These are phyloP conservation scores for Calycina herbarum DNA, from an alignment of 2,329 filamentous ascomycete genomes.

Conservation along the genomic window DNA sequence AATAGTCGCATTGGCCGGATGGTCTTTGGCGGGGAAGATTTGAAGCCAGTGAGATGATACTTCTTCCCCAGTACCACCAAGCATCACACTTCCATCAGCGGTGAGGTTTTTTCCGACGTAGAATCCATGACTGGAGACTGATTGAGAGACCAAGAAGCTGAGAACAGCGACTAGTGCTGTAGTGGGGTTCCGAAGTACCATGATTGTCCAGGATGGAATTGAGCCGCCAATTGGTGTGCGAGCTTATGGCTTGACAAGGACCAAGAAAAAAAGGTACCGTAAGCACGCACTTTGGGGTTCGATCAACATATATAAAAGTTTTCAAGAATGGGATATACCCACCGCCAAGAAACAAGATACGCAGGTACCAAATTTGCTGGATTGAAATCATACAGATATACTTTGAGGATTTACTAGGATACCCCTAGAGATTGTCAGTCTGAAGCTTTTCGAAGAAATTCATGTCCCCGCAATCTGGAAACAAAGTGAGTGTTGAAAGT, in stretches of 20 bases:
- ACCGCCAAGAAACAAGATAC: neutral
- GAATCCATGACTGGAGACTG: conserved; percentile 4
- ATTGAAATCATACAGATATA: neutral
- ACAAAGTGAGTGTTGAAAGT: neutral
- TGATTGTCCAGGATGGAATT: neutral
- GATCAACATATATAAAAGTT: neutral
- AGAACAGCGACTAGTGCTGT: neutral
- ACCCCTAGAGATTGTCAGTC: neutral
- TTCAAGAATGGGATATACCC: neutral
- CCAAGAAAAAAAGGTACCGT: neutral
- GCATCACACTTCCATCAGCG: neutral
- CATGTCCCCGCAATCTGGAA: neutral
- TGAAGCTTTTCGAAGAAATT: neutral
- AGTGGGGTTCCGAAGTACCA: neutral
- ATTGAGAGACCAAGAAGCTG: neutral
- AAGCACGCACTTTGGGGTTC: neutral
- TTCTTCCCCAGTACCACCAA: conserved; percentile 8
- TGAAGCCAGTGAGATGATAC: conserved; percentile 9
- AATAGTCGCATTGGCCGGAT: conserved; percentile 3
- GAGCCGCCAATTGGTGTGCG: neutral
- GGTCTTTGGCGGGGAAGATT: conserved; percentile 3
- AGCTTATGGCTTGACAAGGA: neutral
- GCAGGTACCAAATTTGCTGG: neutral
- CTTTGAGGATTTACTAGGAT: neutral
- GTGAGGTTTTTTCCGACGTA: conserved; percentile 8